A percentile compares a stretch with the other conserved stretches of the same genome.
Conservation (phyloP, 257 asterid genomes). For the Ophiorrhiza pumila region DNA sequence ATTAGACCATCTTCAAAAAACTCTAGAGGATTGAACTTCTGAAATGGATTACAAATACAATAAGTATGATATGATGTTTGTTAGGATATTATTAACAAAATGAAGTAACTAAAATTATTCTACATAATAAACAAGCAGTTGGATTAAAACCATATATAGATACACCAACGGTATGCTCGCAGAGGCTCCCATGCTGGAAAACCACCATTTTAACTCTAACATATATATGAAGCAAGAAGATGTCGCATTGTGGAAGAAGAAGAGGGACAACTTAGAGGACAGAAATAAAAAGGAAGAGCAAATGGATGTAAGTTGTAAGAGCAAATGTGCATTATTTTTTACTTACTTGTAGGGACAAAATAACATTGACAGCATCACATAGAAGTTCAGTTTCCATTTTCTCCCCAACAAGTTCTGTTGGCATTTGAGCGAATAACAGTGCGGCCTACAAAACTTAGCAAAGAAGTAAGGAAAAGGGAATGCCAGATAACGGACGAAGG, state of each 20-base stretch:
- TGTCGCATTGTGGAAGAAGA: too few relatives aligned
- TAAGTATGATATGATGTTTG: too few relatives aligned
- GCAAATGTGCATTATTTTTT: too few relatives aligned
- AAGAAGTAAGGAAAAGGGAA: not conserved
- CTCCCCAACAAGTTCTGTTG: slow-evolving; percentile 37
- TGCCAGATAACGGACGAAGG: not conserved
- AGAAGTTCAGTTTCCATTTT: slow-evolving; percentile 27
- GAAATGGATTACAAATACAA: too few relatives aligned
- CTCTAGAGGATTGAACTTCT: slow-evolving; percentile 57
- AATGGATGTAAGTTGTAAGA: not conserved
- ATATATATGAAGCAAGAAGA: not conserved
- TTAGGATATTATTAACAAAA: too few relatives aligned
- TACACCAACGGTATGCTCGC: slow-evolving; percentile 45
- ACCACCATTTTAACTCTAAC: slow-evolving; percentile 54
- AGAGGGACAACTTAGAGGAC: too few relatives aligned
- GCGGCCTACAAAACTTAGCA: slow-evolving; percentile 29
- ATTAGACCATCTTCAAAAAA: slow-evolving; percentile 42
- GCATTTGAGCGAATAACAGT: slow-evolving; percentile 37
- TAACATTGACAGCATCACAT: slow-evolving; percentile 47
- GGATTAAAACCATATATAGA: not conserved
- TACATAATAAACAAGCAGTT: too few relatives aligned
- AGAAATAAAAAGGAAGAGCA: not conserved
- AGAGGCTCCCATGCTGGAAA: slow-evolving; percentile 61
- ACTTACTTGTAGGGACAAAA: slow-evolving; percentile 47
- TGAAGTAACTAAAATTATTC: too few relatives aligned